phyloP scores from a whole-genome alignment of 352 stramenopile genomes.

The Pythium vanterpoolii region DNA sequence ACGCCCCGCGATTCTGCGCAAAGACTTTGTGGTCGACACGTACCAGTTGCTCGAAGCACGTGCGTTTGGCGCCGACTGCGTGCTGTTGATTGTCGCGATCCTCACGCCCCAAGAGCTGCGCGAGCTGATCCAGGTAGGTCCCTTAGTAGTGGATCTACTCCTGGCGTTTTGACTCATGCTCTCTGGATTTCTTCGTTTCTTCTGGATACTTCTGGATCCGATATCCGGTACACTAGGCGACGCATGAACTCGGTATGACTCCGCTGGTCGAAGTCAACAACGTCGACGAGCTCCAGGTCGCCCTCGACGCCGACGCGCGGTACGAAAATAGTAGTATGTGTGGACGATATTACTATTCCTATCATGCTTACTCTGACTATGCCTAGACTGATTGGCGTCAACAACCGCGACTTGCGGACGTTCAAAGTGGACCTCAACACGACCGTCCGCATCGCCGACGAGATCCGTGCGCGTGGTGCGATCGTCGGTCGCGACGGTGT shows the following conservation, averaged over 20 bases:
- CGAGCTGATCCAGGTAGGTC: conserved; percentile 56
- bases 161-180: background rate
- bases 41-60: conserved; percentile 95
- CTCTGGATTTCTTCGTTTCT: background rate
- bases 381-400: conserved; percentile 93
- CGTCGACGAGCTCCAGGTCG: conserved; percentile 93
- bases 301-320: conserved; percentile 86
- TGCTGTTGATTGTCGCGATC: conserved; percentile 97
- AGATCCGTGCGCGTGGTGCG: conserved; percentile 69
- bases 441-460: conserved; percentile 89
- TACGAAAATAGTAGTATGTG: conserved; percentile 12
- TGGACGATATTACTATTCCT: background rate
- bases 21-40: conserved; percentile 95
- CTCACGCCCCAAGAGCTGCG: conserved; percentile 56
- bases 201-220: no score
- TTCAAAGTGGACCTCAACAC: conserved; percentile 98
- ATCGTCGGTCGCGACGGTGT: conserved; percentile 73
- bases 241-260: conserved; percentile 92
- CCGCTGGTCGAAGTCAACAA: conserved; percentile 98
- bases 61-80: conserved; percentile 94
- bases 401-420: conserved; percentile 98
- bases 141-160: background rate
- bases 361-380: background rate
- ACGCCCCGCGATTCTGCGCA: conserved; percentile 79
- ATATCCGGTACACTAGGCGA: no score